Base-by-base conservation (phyloP, 2,329 filamentous ascomycete species). In the Ophiostoma novo-ulmi region DNA sequence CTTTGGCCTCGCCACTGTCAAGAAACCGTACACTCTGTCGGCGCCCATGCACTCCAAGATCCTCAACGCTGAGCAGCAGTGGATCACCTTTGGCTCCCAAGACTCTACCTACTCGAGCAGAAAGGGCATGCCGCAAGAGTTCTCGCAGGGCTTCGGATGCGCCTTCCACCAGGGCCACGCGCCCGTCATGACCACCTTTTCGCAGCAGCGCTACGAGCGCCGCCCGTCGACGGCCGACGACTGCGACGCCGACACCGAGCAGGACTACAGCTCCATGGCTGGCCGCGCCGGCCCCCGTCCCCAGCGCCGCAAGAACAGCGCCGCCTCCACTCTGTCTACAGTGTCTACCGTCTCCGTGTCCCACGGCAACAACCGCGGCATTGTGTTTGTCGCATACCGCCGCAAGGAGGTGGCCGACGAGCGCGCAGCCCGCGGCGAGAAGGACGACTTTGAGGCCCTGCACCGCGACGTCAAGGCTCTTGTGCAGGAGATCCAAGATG, bases 321-420 rank as follows among this genome's bases (percentile, higher is more conserved):
- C 58, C 7, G 22, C n/a, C 22, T 10, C 48, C 26, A 8, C 66
- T 20, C 20, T 36, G 39, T 26, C 52, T 2, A 14, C 38, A 5
- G 35, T 31, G 14, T 31, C n/a, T 10, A 48, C 44, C 44, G 22
- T 58, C 8, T 58, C 52, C 13, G 52, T 58, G n/a, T 58, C 52
- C 7, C n/a, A 22, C 14, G 14, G n/a, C 26, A 79, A 80, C 69
- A 82, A 86, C 73, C 80, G 83, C 41, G 85, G 85, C 65, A 83
- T 87, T 71, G 82, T 87, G 5, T 87, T 87, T 70, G 85, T 85
- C 0, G 85, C 84, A 0, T 87, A 87, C 73, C 80, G 84, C 31
- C 83, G 83, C 72, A 82, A 83, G 20, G 78, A 79, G 4, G 55
- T 71, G 61, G 76, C 75, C 8, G 81, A 80, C 35, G 76, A 65